These are phyloP conservation scores for Adiantum capillusveneris DNA, from an alignment of 75 land plant species.

Conservation along the genomic window DNA sequence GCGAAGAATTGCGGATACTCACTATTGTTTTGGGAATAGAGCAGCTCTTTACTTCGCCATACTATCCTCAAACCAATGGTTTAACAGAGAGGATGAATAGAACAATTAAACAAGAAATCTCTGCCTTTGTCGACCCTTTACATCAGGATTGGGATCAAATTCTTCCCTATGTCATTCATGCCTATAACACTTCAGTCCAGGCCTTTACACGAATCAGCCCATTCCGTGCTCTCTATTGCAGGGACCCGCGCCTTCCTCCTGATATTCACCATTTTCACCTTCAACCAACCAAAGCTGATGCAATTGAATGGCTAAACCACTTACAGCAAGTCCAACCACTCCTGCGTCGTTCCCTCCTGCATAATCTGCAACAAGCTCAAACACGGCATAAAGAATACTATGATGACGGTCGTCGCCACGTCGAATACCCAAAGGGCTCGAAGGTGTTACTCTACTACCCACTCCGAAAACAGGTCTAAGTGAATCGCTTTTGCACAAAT, in stretches of 20 bases:
- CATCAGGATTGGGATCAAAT: not conserved
- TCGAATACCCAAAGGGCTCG: not conserved
- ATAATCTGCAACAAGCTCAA: not conserved
- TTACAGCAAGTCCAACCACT: not conserved
- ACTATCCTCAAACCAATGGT: constrained; percentile 6
- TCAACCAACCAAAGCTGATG: not conserved
- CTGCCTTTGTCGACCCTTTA: not conserved
- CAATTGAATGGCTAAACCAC: not conserved
- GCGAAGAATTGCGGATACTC: not conserved
- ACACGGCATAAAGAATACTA: not conserved
- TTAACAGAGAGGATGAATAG: not conserved
- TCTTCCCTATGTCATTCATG: too few relatives aligned
- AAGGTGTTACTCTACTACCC: not conserved
- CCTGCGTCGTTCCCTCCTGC: not conserved
- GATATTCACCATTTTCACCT: not conserved
- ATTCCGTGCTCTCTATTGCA: not conserved
- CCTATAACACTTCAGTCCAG: too few relatives aligned
- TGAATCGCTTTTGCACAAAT: not conserved
- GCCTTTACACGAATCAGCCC: not conserved
- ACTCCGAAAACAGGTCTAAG: not conserved
- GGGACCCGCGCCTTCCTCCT: not conserved
- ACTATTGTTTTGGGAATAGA: not conserved
- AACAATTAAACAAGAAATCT: not conserved
- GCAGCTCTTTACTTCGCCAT: not conserved
- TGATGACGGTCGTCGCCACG: not conserved